Evolutionary conservation across 2,329 filamentous ascomycete species (phyloP).

Genomic region (Cadophora malorum): DNA sequence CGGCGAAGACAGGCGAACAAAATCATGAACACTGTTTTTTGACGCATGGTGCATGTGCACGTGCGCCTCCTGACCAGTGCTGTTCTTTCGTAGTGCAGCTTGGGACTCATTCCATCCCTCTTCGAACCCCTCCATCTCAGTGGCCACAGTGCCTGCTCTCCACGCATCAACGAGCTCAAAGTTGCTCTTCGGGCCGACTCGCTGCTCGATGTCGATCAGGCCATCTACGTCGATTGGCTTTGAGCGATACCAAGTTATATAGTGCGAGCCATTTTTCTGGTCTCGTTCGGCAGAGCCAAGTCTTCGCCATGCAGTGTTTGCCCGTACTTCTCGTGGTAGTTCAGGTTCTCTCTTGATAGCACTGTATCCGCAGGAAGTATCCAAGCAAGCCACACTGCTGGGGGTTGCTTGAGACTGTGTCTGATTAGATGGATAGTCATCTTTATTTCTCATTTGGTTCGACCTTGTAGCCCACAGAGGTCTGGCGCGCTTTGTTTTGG

Average conservation of each 20-base stretch:
- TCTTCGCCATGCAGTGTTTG: constrained; percentile 1
- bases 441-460: background rate
- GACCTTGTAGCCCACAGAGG: background rate
- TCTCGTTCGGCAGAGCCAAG: constrained; percentile 2
- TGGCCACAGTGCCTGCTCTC: background rate
- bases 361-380: background rate
- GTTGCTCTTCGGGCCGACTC: background rate
- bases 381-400: background rate
- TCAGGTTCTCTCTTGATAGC: background rate
- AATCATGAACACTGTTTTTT: background rate
- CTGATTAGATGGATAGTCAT: background rate
- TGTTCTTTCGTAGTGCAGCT: background rate
- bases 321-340: background rate
- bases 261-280: background rate
- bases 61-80: background rate
- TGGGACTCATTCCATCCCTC: background rate
- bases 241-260: background rate
- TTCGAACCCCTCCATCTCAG: background rate
- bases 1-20: background rate
- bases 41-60: background rate
- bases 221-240: background rate
- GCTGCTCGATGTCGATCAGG: background rate
- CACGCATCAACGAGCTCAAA: background rate
- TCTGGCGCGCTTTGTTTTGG: background rate
- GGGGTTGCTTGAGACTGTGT: background rate